A percentile compares a stretch with the other conserved stretches of the same genome.
Conservation (phyloP, 2,329 filamentous ascomycete genomes). For the Aspergillus pseudonomiae region DNA sequence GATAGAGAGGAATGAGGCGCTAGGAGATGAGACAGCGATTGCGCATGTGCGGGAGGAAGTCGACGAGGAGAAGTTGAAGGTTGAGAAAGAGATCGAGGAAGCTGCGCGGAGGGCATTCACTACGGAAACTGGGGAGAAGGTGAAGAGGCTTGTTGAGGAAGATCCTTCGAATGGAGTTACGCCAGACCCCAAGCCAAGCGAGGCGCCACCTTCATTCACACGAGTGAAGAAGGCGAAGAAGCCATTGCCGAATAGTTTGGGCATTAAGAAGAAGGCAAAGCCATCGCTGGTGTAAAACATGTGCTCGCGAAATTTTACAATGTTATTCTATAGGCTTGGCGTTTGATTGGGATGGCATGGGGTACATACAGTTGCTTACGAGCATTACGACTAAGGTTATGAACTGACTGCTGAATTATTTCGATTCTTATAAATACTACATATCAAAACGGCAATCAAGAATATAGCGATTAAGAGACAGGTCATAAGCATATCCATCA, state of each 20-base stretch:
- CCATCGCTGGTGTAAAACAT: constrained; percentile 48
- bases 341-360: constrained; percentile 10
- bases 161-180: constrained; percentile 24
- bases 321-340: constrained; percentile 9
- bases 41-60: constrained; percentile 62
- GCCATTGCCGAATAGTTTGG: constrained; percentile 71
- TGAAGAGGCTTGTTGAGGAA: constrained; percentile 56
- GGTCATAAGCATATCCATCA: constrained; percentile 20
- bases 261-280: constrained; percentile 87
- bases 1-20: constrained; percentile 74
- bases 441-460: constrained; percentile 15
- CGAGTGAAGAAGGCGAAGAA: constrained; percentile 85
- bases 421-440: constrained; percentile 5
- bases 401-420: background rate
- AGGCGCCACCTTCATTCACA: constrained; percentile 66
- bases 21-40: constrained; percentile 58
- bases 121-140: constrained; percentile 59
- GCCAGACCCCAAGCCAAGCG: constrained; percentile 32
- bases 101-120: constrained; percentile 78
- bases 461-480: constrained; percentile 16
- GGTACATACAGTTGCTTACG: constrained; percentile 3
- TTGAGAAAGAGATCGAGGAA: constrained; percentile 82
- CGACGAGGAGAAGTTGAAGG: constrained; percentile 61
- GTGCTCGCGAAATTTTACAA: background rate
- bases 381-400: constrained; percentile 4